Evolutionary conservation across 1,139 yeast genomes (phyloP), one percentile per base, ranked within the genome.

Genomic region (Suhomyces ambrosiae): DNA sequence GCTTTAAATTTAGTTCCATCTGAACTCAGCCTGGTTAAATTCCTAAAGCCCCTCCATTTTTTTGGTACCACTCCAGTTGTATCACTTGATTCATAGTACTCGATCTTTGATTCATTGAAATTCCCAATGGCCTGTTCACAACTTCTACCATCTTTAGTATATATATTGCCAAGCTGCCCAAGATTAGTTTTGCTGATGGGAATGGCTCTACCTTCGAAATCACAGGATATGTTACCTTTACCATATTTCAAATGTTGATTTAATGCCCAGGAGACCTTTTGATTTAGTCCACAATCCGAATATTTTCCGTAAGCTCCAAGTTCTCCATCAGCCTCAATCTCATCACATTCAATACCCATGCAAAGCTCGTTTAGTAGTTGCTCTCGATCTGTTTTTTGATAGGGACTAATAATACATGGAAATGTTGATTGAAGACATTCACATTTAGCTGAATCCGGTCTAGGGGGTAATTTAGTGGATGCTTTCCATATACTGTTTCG

Each of bases 391-490:
- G 60, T 52, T 10, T 54, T 54, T 5, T 54, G 58, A 31, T 56
- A 57, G 0, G 76, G 68, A 14, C 64, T 52, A 11, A 74, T 61
- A 25, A 72, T 65, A 54, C 88, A 82, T 3, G 76, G 63, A 29
- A 79, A 58, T 1, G 74, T 57, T 6, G 70, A 55, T 52, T 74
- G 74, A 42, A 80, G 59, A 52, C 88, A 82, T 30, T 69, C 71
- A 58, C 89, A 83, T 45, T 72, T 71, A 2, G 63, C 67, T 4
- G 58, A 46, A 47, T 79, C 71, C 7, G 89, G 89, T 0, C 76
- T 63, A 3, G 66, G 72, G 1, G 89, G 88, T 23, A 80, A 52
- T 1, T 44, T 47, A 8, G 53, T 50, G 7, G 75, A 63, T 1
- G 74, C 79, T 29, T 63, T 56, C 81, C 82, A 77, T 10, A 44